phyloP scores from a whole-genome alignment of 179 eudicot species.

The Pouteria campechiana region DNA sequence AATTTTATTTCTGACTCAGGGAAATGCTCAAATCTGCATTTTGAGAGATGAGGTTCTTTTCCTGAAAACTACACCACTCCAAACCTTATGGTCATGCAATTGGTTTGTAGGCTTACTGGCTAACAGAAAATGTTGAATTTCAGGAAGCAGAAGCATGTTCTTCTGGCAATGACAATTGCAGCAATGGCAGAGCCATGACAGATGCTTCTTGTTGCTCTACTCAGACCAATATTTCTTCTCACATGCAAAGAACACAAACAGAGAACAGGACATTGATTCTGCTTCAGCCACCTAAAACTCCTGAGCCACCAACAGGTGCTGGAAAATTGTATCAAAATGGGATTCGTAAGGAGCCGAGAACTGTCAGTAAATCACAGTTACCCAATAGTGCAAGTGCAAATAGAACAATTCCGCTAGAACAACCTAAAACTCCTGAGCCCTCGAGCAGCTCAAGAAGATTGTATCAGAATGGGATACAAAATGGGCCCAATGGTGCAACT shows the following conservation, averaged over 20 bases:
- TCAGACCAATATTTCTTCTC: constrained; percentile 16
- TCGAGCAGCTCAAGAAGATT: constrained; percentile 5
- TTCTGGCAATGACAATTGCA: constrained; percentile 4
- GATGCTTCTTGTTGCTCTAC: constrained; percentile 7
- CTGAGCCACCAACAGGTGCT: constrained; percentile 6
- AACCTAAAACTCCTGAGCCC: constrained; percentile 44
- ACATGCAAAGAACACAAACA: constrained; percentile 14
- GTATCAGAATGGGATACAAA: constrained; percentile 3
- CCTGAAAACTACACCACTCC: neutral
- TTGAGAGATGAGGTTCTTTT: neutral
- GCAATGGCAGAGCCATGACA: constrained; percentile 3
- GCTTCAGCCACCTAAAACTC: constrained; percentile 16
- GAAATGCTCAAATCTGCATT: neutral
- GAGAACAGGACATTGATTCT: constrained; percentile 20
- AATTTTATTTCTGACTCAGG: too few species aligned
- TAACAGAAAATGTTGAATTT: neutral
- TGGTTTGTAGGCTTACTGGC: too few species aligned
- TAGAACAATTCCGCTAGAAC: constrained; percentile 34
- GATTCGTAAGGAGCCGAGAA: too few species aligned
- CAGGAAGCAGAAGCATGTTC: too few species aligned
- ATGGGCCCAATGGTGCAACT: constrained; percentile 2
- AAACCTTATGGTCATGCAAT: too few species aligned
- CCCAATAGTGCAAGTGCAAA: too few species aligned
- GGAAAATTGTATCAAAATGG: too few species aligned
- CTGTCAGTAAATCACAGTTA: too few species aligned